Base-by-base conservation (phyloP, 441 rosid species). In the Aleurites moluccanus region DNA sequence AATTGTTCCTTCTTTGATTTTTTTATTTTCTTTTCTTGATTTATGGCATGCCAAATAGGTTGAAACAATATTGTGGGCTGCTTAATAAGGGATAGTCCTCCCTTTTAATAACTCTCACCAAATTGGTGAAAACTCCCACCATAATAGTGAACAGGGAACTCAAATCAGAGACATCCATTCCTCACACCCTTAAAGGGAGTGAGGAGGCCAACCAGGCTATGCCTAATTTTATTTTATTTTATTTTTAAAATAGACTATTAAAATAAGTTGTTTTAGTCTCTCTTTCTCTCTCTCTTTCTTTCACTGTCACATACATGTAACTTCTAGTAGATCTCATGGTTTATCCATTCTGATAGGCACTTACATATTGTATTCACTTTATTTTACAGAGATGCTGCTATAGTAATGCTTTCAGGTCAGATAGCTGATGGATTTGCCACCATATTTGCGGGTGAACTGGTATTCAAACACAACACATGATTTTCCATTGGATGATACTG, bases 351-450 rank as follows among this genome's bases (percentile, higher is more conserved):
- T 9, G 16, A 3, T 28, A n/a, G 56, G 52, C 55, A 38, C 52
- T 49, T 64, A 64, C 40, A 38, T 50, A 10, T 63, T 11, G 63
- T 69, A 42, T 42, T 68, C 4, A 20, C 28, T 2, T 53, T 66
- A 18, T 73, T 79, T 63, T 74, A 72, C 83, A 95, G 98, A 86
- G 91, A 86, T 84, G 93, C 99, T 78, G 99, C 99, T 64, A 65
- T 70, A 45, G 97, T 90, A 50, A 93, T 93, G 97, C 97, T 95
- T 60, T 88, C 97, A 3, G 99, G 98, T 78, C 99, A 95, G 86
- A 74, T 93, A 80, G 97, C 98, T 67, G 99, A 93, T 89, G 99
- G 84, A 47, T 81, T 96, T 80, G 91, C 93, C 45, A 92, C 97
- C 42, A 83, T 96, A 75, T 89, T 91, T 80, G 61, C 81, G 60